These are phyloP conservation scores for Prinsepia uniflora DNA, from an alignment of 306 rosid genomes.

Conservation along the genomic window DNA sequence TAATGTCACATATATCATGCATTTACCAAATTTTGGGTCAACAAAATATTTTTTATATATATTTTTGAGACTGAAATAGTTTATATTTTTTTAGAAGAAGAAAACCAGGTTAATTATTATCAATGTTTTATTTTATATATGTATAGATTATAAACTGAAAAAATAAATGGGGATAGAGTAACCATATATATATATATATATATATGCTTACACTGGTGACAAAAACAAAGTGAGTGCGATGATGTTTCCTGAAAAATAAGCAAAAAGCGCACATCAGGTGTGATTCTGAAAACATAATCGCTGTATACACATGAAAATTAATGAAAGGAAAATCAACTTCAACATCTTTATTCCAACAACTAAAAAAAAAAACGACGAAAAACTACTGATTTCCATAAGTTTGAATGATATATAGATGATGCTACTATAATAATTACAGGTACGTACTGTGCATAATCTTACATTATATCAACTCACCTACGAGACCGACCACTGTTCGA, in stretches of 20 bases:
- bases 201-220: slow-evolving; percentile 68
- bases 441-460: too few species aligned
- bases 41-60: too few species aligned
- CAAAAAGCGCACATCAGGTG: slow-evolving; percentile 7
- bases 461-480: slow-evolving; percentile 37
- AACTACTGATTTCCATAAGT: neutral
- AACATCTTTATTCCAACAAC: neutral
- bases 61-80: too few species aligned
- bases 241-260: slow-evolving; percentile 66
- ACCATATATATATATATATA: too few species aligned
- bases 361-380: neutral
- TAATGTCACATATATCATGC: too few species aligned
- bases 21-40: neutral
- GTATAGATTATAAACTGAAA: too few species aligned
- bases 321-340: neutral
- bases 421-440: too few species aligned
- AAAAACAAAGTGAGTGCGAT: slow-evolving; percentile 67
- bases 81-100: neutral
- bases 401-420: neutral
- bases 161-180: neutral
- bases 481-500: slow-evolving; percentile 60
- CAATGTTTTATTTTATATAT: too few species aligned
- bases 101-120: neutral
- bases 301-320: neutral
- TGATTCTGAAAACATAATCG: neutral